These are phyloP conservation scores for Arthrobotrys musiformis DNA, from an alignment of 2,329 filamentous ascomycete genomes.

Conservation along the genomic window DNA sequence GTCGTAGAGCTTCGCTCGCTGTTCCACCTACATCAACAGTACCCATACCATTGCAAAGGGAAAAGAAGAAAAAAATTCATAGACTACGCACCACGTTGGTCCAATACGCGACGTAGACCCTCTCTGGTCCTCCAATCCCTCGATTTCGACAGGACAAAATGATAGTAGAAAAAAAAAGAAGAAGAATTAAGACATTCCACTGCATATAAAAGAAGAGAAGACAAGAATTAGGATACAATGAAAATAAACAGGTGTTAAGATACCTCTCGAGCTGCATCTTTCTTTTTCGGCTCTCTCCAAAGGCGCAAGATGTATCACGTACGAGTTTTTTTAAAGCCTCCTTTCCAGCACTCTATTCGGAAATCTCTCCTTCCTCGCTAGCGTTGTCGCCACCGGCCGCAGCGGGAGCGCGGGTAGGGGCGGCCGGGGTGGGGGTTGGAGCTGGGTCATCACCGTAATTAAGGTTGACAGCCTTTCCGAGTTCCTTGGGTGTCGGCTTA, in stretches of 20 bases:
- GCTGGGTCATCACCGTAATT: constrained; percentile 53
- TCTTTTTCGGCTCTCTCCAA: neutral
- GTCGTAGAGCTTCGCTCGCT: constrained; percentile 46
- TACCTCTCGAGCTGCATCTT: constrained; percentile 23
- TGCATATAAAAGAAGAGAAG: constrained; percentile 24
- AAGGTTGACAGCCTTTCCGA: constrained; percentile 55
- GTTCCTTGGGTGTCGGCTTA: constrained; percentile 54
- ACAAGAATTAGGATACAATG: constrained; percentile 53
- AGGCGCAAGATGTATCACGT: constrained; percentile 46
- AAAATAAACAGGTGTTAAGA: constrained; percentile 26
- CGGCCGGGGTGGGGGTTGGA: constrained; percentile 4
- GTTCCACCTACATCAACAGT: constrained; percentile 56
- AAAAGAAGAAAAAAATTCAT: constrained; percentile 51
- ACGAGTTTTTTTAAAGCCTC: constrained; percentile 25
- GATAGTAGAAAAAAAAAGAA: constrained; percentile 30
- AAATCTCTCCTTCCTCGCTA: constrained; percentile 51
- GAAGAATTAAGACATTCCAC: constrained; percentile 15
- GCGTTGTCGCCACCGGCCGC: constrained; percentile 35
- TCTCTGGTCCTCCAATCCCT: neutral
- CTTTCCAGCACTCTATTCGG: constrained; percentile 26
- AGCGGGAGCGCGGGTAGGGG: constrained; percentile 17
- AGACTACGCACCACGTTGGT: constrained; percentile 55
- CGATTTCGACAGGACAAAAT: constrained; percentile 25
- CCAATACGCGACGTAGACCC: neutral
- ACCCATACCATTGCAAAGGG: constrained; percentile 45